Evolutionary conservation across 2,329 filamentous ascomycete genomes (phyloP).

Genomic region (Aspergillus sp.): DNA sequence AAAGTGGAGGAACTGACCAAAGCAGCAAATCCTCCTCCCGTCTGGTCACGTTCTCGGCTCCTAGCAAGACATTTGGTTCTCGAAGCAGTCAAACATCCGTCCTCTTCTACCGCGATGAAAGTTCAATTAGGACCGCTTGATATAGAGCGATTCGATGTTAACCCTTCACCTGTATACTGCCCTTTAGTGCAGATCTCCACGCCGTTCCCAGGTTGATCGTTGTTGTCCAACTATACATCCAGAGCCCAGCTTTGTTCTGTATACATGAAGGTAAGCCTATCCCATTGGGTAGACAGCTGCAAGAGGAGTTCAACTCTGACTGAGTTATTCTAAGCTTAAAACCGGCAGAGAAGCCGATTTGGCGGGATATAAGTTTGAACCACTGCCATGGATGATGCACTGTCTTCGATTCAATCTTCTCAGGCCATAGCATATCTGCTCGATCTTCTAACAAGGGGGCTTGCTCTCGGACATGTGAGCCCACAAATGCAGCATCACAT

Average conservation of each 20-base stretch:
- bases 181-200: background rate
- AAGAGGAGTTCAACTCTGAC: background rate
- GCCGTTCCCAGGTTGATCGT: background rate
- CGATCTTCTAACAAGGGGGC: no score
- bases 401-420: background rate
- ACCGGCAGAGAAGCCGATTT: background rate
- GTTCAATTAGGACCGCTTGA: background rate
- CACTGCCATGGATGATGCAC: background rate
- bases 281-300: background rate
- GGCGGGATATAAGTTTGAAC: background rate
- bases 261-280: background rate
- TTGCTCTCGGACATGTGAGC: no score
- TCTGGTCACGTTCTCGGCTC: constrained; percentile 5
- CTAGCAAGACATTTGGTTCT: constrained; percentile 10
- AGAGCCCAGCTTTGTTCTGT: constrained; percentile 1
- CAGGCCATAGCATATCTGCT: no score
- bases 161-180: background rate
- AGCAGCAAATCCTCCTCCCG: constrained; percentile 4
- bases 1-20: background rate
- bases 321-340: background rate
- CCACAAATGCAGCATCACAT: no score
- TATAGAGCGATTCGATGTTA: background rate
- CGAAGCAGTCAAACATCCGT: constrained; percentile 6
- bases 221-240: constrained; percentile 4
- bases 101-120: constrained; percentile 7